Evolutionary conservation across 2,329 filamentous ascomycete genomes (phyloP), one percentile per base, ranked within the genome.

Genomic region (Polychaeton citri): DNA sequence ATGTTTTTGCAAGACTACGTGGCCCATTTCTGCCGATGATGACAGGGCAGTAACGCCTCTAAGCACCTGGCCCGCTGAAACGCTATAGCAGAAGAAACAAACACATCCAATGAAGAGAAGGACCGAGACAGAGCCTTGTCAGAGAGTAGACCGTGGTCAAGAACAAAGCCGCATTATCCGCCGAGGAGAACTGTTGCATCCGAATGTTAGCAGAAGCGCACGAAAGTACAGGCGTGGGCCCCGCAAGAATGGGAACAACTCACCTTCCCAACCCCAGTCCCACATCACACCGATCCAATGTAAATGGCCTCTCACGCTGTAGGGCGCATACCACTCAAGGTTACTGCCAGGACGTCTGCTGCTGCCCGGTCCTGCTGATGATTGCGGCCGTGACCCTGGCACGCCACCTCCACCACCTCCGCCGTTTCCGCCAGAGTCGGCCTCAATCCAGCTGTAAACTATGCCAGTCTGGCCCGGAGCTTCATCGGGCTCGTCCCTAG

Each of bases 241-340:
- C 24, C 12, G 17, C 20, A 26, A 34, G 13, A 21, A 19, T 56
- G 24, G n/a, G 20, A 13, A 34, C 32, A 47, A 61, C 68, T 60
- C 61, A 79, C 76, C 70, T 66, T 81, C 76, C 76, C 78, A 82
- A n/a, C 66, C 62, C 74, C 74, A 79, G 45, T 81, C 76, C 42
- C 69, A 71, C 78, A 81, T 81, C 30, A 82, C 75, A 24, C 76
- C 73, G 6, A 79, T 62, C 78, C 78, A 82, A 55, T 82, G 78
- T 48, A 79, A 57, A 32, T 64, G 64, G 3, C 78, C 77, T 43
- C 72, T 67, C n/a, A 81, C 74, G 3, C 75, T 79, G 48, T 73
- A 69, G 34, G 77, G 72, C 36, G 62, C 62, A 40, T 77, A 71
- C 41, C 74, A 62, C 13, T 32, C 18, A 3, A 17, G 13, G 10